Evolutionary conservation across 1,139 yeast genomes (phyloP).

Genomic region (Debaryomycetaceae sp.): DNA sequence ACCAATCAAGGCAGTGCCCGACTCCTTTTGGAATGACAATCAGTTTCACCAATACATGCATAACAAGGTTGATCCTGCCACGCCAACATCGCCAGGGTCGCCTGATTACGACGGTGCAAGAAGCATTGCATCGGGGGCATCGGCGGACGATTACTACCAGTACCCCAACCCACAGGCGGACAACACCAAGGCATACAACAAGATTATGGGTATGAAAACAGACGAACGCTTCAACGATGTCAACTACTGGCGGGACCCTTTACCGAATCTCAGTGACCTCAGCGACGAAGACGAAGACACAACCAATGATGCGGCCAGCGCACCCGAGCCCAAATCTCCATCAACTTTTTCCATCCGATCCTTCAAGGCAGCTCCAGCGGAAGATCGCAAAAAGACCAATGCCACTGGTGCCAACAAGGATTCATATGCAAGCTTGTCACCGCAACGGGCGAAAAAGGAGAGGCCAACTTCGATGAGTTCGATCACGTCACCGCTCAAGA

Average conservation of each 20-base stretch:
- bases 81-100: conserved; percentile 10
- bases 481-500: conserved; percentile 41
- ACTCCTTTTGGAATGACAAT: conserved; percentile 34
- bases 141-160: conserved; percentile 3
- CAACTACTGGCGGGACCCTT: conserved; percentile 87
- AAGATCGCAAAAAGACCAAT: conserved; percentile 2
- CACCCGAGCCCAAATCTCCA: conserved; percentile 12
- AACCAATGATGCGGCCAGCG: not conserved
- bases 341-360: conserved; percentile 14
- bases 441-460: conserved; percentile 13
- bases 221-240: conserved; percentile 80
- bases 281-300: conserved; percentile 38
- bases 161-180: too few species aligned
- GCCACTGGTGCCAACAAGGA: conserved; percentile 10
- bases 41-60: conserved; percentile 34
- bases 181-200: conserved; percentile 7
- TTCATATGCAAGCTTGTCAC: conserved; percentile 3
- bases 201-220: conserved; percentile 17
- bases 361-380: conserved; percentile 2
- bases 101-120: conserved; percentile 10
- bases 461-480: conserved; percentile 35
- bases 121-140: conserved; percentile 7
- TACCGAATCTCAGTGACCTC: conserved; percentile 58
- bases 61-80: conserved; percentile 3
- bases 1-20: conserved; percentile 52